Conservation (phyloP, 169 alveolate genomes). For the Cryptosporidium bovis region DNA sequence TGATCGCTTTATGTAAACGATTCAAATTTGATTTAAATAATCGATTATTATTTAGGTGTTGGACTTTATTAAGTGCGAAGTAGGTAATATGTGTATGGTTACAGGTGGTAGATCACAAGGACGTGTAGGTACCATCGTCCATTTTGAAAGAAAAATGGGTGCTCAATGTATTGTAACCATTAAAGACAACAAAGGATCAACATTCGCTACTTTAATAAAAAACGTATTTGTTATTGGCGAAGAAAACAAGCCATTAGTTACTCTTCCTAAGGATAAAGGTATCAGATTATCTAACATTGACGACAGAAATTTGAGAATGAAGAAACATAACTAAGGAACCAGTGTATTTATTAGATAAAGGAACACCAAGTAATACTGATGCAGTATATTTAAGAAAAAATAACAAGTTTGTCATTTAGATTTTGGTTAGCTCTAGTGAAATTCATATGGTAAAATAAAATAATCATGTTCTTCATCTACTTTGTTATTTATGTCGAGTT, state of each 20-base stretch:
- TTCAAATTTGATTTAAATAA: neutral
- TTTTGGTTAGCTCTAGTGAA: too few relatives aligned
- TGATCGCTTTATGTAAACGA: neutral
- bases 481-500: neutral
- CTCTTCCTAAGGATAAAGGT: slow-evolving; percentile 95
- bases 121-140: slow-evolving; percentile 96
- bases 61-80: slow-evolving; percentile 94
- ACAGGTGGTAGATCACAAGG: slow-evolving; percentile 99
- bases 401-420: too few relatives aligned
- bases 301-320: slow-evolving; percentile 88
- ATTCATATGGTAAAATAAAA: too few relatives aligned
- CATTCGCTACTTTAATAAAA: slow-evolving; percentile 95
- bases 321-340: slow-evolving; percentile 63
- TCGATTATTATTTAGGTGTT: slow-evolving; percentile 75
- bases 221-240: slow-evolving; percentile 97
- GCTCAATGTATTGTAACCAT: slow-evolving; percentile 77
- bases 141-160: slow-evolving; percentile 96
- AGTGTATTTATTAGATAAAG: too few relatives aligned
- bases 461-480: too few relatives aligned
- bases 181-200: slow-evolving; percentile 92
- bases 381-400: too few relatives aligned
- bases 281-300: slow-evolving; percentile 90
- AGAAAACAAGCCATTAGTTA: slow-evolving; percentile 92
- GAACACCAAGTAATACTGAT: too few relatives aligned
- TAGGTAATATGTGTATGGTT: slow-evolving; percentile 93